Evolutionary conservation across 257 asterid genomes (phyloP).

Genomic region (Gardenia jasminoides): DNA sequence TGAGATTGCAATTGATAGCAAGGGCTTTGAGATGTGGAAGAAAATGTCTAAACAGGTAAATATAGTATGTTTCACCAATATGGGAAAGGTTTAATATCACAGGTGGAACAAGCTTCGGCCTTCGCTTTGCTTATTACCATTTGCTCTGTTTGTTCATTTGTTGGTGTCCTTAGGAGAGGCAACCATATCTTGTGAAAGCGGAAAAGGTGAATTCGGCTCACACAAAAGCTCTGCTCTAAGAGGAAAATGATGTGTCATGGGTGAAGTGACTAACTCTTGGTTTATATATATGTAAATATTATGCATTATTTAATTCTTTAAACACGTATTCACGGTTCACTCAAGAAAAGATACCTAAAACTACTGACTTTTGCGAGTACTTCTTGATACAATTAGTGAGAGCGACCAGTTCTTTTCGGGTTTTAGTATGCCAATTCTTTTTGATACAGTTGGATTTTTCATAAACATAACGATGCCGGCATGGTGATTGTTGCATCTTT

Average conservation of each 20-base stretch:
- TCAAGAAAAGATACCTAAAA: background rate
- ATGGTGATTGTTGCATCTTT: background rate
- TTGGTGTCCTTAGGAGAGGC: constrained; percentile 33
- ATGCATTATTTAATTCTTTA: background rate
- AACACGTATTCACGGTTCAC: background rate
- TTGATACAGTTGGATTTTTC: background rate
- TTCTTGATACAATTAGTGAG: background rate
- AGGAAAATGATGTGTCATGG: constrained; percentile 24
- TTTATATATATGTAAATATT: background rate
- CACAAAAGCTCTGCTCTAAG: constrained; percentile 30
- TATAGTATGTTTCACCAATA: background rate
- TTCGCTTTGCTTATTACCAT: background rate
- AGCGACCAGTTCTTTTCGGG: background rate
- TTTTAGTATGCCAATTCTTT: background rate
- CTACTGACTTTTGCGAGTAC: no score
- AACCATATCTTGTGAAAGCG: constrained; percentile 44
- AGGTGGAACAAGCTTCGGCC: background rate
- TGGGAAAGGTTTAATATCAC: background rate
- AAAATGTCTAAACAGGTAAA: constrained; percentile 48
- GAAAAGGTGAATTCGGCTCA: constrained; percentile 37
- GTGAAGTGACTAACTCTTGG: constrained; percentile 3
- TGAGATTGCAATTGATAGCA: constrained; percentile 43
- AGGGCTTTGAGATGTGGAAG: constrained; percentile 54
- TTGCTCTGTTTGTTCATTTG: background rate
- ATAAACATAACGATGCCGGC: background rate